These are phyloP conservation scores for Dalbergia cochinchinensis DNA, from an alignment of 306 rosid species.

Conservation along the genomic window DNA sequence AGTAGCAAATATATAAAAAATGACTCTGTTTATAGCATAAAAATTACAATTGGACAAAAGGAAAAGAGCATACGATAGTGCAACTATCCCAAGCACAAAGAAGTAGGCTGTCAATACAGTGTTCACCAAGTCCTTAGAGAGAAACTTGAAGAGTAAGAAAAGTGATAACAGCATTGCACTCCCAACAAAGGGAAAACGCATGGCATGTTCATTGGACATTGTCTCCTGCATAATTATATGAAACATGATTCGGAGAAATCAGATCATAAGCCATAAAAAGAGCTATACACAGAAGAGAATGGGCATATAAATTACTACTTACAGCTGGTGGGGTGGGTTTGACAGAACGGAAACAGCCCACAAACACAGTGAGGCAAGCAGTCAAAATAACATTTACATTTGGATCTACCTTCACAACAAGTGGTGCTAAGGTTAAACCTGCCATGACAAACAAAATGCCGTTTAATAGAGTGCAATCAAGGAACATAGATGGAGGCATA, in stretches of 20 bases:
- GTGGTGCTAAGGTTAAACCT: constrained; percentile 96
- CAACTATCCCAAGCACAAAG: constrained; percentile 96
- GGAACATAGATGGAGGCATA: background rate
- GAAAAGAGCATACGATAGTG: constrained; percentile 82
- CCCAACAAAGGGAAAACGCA: constrained; percentile 99
- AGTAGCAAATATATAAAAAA: constrained; percentile 9
- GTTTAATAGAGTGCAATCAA: constrained; percentile 7
- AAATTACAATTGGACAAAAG: background rate
- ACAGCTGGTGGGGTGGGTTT: constrained; percentile 97
- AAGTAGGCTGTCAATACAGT: constrained; percentile 95
- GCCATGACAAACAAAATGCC: constrained; percentile 44
- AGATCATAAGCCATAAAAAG: background rate
- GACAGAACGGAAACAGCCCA: constrained; percentile 97
- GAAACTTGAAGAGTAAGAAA: constrained; percentile 95
- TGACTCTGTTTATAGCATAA: constrained; percentile 12
- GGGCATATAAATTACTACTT: constrained; percentile 45
- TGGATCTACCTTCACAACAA: constrained; percentile 87
- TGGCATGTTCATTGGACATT: constrained; percentile 98
- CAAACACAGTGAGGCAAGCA: constrained; percentile 87
- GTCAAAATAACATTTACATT: constrained; percentile 89
- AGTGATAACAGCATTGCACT: constrained; percentile 98
- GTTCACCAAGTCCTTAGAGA: constrained; percentile 98
- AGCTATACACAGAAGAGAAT: background rate
- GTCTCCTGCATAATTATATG: constrained; percentile 81
- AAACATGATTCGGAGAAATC: constrained; percentile 34